phyloP scores from a whole-genome alignment of 495 filamentous ascomycete genomes.

The Daldinia caldariorum region DNA sequence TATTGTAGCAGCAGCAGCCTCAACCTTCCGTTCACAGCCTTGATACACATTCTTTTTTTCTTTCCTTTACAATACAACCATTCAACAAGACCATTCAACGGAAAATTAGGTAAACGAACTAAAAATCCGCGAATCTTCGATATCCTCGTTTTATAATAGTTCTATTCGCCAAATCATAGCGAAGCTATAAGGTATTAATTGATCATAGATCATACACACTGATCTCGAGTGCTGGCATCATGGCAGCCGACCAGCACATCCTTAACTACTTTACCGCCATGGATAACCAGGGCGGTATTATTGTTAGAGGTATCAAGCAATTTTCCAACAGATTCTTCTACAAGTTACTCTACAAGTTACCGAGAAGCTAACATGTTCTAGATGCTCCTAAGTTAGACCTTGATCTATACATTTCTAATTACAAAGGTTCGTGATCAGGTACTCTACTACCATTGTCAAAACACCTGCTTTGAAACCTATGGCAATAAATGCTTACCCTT shows the following conservation, averaged over 20 bases:
- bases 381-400: conserved; percentile 91
- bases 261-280: conserved; percentile 57
- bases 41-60: background rate
- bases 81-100: too few relatives aligned
- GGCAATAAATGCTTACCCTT: conserved; percentile 25
- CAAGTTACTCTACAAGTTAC: conserved; percentile 6
- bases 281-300: conserved; percentile 54
- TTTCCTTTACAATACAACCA: too few relatives aligned
- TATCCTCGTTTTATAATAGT: background rate
- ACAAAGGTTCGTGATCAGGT: conserved; percentile 67
- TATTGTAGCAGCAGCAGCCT: background rate
- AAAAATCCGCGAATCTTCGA: background rate
- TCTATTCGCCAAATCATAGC: background rate
- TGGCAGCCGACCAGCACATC: conserved; percentile 46
- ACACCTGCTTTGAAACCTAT: background rate
- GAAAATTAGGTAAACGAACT: background rate
- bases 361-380: conserved; percentile 47
- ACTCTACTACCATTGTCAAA: background rate
- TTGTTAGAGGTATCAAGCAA: conserved; percentile 57
- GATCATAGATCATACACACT: background rate
- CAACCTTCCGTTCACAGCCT: background rate
- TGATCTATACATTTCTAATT: conserved; percentile 91
- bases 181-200: background rate
- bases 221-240: conserved; percentile 21
- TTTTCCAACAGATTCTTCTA: conserved; percentile 1